Conservation (phyloP, 2,329 filamentous ascomycete species). For the Fusarium bulbicola region DNA sequence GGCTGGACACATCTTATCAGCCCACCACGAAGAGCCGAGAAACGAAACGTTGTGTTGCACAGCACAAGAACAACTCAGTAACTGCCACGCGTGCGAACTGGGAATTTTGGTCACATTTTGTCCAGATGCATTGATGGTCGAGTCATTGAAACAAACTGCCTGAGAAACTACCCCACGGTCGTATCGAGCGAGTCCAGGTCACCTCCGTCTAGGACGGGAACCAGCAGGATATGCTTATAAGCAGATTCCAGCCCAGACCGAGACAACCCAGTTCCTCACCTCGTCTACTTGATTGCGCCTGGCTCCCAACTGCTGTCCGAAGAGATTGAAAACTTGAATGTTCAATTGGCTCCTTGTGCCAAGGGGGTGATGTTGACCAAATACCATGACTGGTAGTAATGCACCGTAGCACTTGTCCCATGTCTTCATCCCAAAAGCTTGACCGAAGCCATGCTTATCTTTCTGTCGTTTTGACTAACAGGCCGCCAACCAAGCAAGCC, state of each 20-base stretch:
- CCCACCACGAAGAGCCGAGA: constrained; percentile 17
- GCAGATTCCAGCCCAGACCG: neutral
- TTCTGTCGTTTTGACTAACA: constrained; percentile 6
- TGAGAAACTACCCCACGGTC: constrained; percentile 11
- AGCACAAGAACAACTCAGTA: constrained; percentile 35
- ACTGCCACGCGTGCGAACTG: constrained; percentile 34
- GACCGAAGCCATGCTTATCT: constrained; percentile 37
- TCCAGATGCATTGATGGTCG: neutral
- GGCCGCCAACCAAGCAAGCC: constrained; percentile 5
- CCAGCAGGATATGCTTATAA: constrained; percentile 4
- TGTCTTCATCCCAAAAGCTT: constrained; percentile 22
- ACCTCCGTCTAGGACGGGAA: neutral
- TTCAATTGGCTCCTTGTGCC: neutral
- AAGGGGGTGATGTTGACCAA: constrained; percentile 9
- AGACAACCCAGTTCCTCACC: neutral
- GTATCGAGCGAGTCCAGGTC: neutral
- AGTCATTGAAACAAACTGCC: constrained; percentile 11
- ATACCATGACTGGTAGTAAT: constrained; percentile 9
- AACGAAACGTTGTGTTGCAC: constrained; percentile 32
- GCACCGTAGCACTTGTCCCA: constrained; percentile 9
- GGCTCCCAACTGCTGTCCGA: neutral
- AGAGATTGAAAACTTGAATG: neutral
- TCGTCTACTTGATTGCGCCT: neutral
- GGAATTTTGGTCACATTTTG: constrained; percentile 8
- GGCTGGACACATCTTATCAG: constrained; percentile 16